These are phyloP conservation scores for Penicillium expansum DNA, from an alignment of 2,329 filamentous ascomycete genomes.

Conservation along the genomic window DNA sequence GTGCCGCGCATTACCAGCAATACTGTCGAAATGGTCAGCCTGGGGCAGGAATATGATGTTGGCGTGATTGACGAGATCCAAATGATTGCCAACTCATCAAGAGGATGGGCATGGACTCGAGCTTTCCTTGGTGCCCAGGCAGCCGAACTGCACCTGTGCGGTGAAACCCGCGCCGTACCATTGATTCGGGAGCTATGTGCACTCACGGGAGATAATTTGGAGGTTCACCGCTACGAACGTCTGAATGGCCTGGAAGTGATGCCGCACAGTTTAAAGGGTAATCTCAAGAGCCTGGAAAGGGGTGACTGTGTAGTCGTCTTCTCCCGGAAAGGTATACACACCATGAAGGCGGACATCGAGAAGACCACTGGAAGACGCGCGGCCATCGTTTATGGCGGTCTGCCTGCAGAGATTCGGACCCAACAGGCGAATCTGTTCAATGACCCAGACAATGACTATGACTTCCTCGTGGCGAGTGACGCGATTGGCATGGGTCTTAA, in stretches of 20 bases:
- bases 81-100: constrained; percentile 78
- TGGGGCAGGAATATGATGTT: constrained; percentile 67
- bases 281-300: constrained; percentile 69
- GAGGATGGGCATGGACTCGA: constrained; percentile 93
- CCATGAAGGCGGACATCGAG: constrained; percentile 75
- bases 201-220: constrained; percentile 74
- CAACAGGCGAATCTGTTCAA: constrained; percentile 93
- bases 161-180: constrained; percentile 77
- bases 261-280: constrained; percentile 59
- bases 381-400: constrained; percentile 86
- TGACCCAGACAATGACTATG: constrained; percentile 91
- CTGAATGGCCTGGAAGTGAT: constrained; percentile 73
- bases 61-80: constrained; percentile 98
- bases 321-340: constrained; percentile 76
- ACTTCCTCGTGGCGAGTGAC: constrained; percentile 89
- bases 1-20: constrained; percentile 67
- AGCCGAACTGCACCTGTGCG: constrained; percentile 88
- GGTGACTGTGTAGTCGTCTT: constrained; percentile 91
- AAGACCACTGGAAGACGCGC: constrained; percentile 71
- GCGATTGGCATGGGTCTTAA: constrained; percentile 98
- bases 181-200: constrained; percentile 75
- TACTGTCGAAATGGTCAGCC: constrained; percentile 85
- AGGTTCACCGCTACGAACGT: constrained; percentile 79
- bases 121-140: constrained; percentile 84
- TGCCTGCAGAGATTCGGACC: constrained; percentile 89